Percentiles rank a stretch among this genome's conserved stretches.
Conservation (phyloP, 2,329 filamentous ascomycete species). For the Scleromitrula shiraiana region DNA sequence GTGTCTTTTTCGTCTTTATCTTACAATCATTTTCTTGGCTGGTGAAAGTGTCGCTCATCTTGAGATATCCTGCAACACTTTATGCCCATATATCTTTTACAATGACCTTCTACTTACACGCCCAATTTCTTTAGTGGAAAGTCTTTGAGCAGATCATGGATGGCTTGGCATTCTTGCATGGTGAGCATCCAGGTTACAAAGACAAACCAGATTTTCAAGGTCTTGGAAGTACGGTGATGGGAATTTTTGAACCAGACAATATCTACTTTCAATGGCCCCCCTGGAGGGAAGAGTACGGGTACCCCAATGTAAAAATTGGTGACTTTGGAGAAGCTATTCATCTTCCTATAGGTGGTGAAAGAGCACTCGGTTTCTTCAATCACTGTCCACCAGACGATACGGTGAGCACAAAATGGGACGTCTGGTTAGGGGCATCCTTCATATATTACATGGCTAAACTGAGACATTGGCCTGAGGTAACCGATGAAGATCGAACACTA, state of each 20-base stretch:
- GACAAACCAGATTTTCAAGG: neutral
- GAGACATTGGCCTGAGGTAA: neutral
- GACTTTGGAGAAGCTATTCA: slow-evolving; percentile 7
- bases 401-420: slow-evolving; percentile 5
- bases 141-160: slow-evolving; percentile 1
- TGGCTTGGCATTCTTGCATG: slow-evolving; percentile 4
- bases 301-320: slow-evolving; percentile 3
- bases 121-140: slow-evolving; percentile 5
- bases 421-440: neutral
- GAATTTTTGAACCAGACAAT: neutral
- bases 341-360: neutral
- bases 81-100: too few relatives aligned
- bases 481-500: neutral
- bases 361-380: neutral
- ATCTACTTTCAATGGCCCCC: neutral
- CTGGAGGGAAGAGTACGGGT: neutral
- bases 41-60: too few relatives aligned
- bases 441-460: slow-evolving; percentile 1
- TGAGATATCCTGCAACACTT: too few relatives aligned
- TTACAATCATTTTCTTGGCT: neutral
- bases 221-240: neutral
- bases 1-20: neutral
- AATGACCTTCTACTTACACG: too few relatives aligned
- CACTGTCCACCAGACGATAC: neutral
- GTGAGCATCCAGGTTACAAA: slow-evolving; percentile 3